These are phyloP conservation scores for Stenocarpella maydis DNA, from an alignment of 2,329 filamentous ascomycete genomes.

Conservation along the genomic window DNA sequence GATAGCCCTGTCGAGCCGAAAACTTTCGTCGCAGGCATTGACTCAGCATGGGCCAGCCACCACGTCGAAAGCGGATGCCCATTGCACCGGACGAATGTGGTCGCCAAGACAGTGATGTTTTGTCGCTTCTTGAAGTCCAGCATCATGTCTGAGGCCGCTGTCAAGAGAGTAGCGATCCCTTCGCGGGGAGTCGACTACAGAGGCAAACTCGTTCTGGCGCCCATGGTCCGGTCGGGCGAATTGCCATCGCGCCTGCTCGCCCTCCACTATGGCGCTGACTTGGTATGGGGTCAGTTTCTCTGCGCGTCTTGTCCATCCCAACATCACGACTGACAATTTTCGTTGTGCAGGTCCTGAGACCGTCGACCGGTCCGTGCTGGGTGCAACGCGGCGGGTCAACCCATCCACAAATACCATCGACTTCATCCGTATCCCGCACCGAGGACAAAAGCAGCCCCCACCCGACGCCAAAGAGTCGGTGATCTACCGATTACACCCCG, in stretches of 20 bases:
- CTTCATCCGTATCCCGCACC: conserved; percentile 79
- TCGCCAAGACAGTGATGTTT: conserved; percentile 27
- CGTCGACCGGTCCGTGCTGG: conserved; percentile 90
- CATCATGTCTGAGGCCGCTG: conserved; percentile 61
- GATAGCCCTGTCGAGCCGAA: not conserved
- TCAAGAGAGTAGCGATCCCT: conserved; percentile 82
- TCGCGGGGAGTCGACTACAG: conserved; percentile 91
- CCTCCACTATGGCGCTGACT: conserved; percentile 92
- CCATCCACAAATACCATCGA: conserved; percentile 81
- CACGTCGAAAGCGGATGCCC: too few relatives aligned
- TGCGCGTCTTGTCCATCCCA: not conserved
- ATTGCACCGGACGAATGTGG: not conserved
- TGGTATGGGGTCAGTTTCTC: conserved; percentile 82
- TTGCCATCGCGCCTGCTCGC: conserved; percentile 87
- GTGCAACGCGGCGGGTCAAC: conserved; percentile 81
- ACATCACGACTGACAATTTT: conserved; percentile 26
- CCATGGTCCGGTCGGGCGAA: conserved; percentile 98
- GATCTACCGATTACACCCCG: conserved; percentile 85
- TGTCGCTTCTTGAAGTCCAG: conserved; percentile 30
- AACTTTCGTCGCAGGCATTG: not conserved
- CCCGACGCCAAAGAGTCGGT: conserved; percentile 68
- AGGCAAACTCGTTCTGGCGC: conserved; percentile 91
- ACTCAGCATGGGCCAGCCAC: not conserved
- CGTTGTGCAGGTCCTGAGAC: conserved; percentile 79
- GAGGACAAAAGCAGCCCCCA: conserved; percentile 67